Evolutionary conservation across 768 basidiomycete genomes (phyloP).

Genomic region (Rossbeevera mucosa): DNA sequence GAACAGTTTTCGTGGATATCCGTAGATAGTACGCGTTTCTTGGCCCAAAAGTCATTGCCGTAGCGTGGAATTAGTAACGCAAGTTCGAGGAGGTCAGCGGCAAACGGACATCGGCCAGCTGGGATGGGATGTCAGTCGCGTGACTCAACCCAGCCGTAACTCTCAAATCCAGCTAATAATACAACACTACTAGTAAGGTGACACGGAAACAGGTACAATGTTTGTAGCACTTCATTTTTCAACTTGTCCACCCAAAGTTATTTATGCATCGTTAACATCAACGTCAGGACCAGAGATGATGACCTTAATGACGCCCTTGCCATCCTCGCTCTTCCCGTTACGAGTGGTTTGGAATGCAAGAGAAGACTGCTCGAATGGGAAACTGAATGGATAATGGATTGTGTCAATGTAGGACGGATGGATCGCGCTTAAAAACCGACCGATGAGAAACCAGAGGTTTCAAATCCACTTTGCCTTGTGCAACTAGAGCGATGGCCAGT

Average conservation of each 20-base stretch:
- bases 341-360: conserved; percentile 81
- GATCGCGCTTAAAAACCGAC: conserved; percentile 34
- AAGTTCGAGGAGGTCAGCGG: background rate
- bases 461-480: conserved; percentile 78
- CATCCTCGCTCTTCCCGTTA: conserved; percentile 77
- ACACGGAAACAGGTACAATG: too few relatives aligned
- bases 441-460: conserved; percentile 88
- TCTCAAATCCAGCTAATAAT: too few relatives aligned
- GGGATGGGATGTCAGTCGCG: too few relatives aligned
- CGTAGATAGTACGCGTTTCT: conserved; percentile 83
- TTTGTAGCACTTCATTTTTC: too few relatives aligned
- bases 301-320: conserved; percentile 83
- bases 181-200: too few relatives aligned
- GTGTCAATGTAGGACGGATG: background rate
- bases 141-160: too few relatives aligned
- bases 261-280: conserved; percentile 37
- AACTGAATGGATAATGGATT: conserved; percentile 37
- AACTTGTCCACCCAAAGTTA: too few relatives aligned
- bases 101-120: too few relatives aligned
- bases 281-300: conserved; percentile 82
- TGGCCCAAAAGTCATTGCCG: conserved; percentile 57
- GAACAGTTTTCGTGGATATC: conserved; percentile 62
- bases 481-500: conserved; percentile 78
- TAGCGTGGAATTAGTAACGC: background rate
- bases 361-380: conserved; percentile 70